A percentile compares a stretch with the other conserved stretches of the same genome.
phyloP scores from a whole-genome alignment of 345 rosid species.

The Eucalyptus rudis region DNA sequence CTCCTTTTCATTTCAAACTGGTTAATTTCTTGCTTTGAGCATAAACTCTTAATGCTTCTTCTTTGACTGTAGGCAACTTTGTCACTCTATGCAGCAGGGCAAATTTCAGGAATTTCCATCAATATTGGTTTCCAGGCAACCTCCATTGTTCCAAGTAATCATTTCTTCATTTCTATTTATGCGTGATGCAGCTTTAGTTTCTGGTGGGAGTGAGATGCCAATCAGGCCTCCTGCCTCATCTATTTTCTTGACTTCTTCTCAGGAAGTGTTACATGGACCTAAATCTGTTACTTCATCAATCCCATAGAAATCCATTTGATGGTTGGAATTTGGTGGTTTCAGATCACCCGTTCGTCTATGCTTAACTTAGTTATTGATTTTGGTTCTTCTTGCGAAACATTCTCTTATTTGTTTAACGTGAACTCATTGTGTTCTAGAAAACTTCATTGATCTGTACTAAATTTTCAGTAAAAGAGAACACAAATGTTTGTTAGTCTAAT shows the following conservation, averaged over 20 bases:
- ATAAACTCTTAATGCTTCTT: background rate
- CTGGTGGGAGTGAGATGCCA: background rate
- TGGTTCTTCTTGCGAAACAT: background rate
- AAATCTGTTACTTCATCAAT: background rate
- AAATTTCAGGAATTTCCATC: slow-evolving; percentile 78
- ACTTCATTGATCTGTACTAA: background rate
- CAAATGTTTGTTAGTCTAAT: background rate
- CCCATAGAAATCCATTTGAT: background rate
- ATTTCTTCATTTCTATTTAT: background rate
- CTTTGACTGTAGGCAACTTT: slow-evolving; percentile 56
- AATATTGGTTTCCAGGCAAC: slow-evolving; percentile 91
- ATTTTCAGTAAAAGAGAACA: background rate
- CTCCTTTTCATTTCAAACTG: background rate
- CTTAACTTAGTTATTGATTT: background rate
- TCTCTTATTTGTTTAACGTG: background rate
- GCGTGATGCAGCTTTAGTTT: background rate
- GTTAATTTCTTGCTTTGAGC: background rate
- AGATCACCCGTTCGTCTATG: background rate
- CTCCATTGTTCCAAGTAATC: slow-evolving; percentile 81
- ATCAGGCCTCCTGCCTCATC: background rate
- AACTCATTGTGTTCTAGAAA: background rate
- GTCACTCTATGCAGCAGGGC: slow-evolving; percentile 63
- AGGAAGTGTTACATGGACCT: background rate
- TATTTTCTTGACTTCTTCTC: background rate
- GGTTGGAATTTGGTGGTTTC: background rate